Evolutionary conservation across 2,329 filamentous ascomycete genomes (phyloP).

Genomic region (Penicillium sp.): DNA sequence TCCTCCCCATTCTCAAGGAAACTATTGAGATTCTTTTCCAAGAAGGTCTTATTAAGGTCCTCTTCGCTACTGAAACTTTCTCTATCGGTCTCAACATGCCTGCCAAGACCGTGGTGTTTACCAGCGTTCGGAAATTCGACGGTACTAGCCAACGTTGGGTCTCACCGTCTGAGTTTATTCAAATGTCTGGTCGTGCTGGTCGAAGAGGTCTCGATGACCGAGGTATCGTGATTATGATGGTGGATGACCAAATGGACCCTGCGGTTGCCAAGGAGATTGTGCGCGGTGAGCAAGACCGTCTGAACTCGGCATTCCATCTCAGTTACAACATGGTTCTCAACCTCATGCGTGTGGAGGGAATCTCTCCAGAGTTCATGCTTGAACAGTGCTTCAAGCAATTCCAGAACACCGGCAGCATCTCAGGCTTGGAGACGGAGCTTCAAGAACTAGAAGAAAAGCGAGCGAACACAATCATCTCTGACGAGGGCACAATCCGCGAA

Average conservation of each 20-base stretch:
- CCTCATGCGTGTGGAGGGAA: constrained; percentile 95
- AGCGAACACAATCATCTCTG: constrained; percentile 74
- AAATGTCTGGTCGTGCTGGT: constrained; percentile 97
- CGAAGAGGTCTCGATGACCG: constrained; percentile 96
- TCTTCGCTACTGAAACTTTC: constrained; percentile 98
- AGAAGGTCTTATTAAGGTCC: constrained; percentile 94
- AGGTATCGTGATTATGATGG: constrained; percentile 99
- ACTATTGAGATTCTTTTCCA: constrained; percentile 99
- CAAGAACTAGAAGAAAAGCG: constrained; percentile 76
- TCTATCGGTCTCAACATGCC: constrained; percentile 99
- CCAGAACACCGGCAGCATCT: constrained; percentile 89
- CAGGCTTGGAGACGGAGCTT: constrained; percentile 80
- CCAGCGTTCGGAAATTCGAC: constrained; percentile 93
- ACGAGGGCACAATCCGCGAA: constrained; percentile 87
- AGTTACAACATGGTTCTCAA: constrained; percentile 99
- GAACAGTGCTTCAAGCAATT: constrained; percentile 98
- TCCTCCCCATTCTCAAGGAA: constrained; percentile 95
- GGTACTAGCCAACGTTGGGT: constrained; percentile 79
- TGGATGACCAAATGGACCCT: constrained; percentile 94
- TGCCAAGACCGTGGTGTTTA: constrained; percentile 99
- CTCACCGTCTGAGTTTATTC: constrained; percentile 94
- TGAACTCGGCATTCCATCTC: constrained; percentile 96
- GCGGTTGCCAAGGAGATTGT: constrained; percentile 93
- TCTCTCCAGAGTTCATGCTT: constrained; percentile 98
- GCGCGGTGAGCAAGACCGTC: constrained; percentile 91